Conservation (phyloP, 305 asterid species). For the Rubia occidens region DNA sequence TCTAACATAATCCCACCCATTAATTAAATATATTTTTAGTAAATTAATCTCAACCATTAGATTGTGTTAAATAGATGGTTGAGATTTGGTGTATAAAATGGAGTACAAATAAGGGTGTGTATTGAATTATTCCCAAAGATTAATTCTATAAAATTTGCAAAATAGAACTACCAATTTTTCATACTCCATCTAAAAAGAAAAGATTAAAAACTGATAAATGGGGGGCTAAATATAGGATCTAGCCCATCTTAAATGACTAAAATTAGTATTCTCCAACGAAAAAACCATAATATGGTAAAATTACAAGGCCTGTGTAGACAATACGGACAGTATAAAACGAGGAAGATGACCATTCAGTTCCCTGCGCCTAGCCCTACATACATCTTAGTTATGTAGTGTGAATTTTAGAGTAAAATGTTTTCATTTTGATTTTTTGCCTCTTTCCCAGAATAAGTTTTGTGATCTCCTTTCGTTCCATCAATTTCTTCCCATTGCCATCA, state of each 20-base stretch:
- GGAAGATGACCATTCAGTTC: not conserved
- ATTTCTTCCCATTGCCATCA: not conserved
- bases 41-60: too few relatives aligned
- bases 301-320: not conserved
- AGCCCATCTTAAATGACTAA: not conserved
- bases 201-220: too few relatives aligned
- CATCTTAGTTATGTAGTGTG: slow-evolving; percentile 29
- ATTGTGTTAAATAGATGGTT: too few relatives aligned
- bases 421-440: slow-evolving; percentile 11
- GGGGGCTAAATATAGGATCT: not conserved
- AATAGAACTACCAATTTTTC: too few relatives aligned
- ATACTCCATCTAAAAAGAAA: too few relatives aligned
- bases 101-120: too few relatives aligned
- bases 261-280: not conserved
- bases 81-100: too few relatives aligned
- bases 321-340: slow-evolving; percentile 12
- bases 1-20: too few relatives aligned
- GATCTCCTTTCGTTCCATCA: slow-evolving; percentile 22
- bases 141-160: too few relatives aligned
- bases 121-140: too few relatives aligned
- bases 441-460: slow-evolving; percentile 22
- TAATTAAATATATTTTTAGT: too few relatives aligned
- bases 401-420: slow-evolving; percentile 15
- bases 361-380: slow-evolving; percentile 74
- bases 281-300: not conserved